phyloP scores from a whole-genome alignment of 2,329 filamentous ascomycete species.

The Lachnellula willkommii region DNA sequence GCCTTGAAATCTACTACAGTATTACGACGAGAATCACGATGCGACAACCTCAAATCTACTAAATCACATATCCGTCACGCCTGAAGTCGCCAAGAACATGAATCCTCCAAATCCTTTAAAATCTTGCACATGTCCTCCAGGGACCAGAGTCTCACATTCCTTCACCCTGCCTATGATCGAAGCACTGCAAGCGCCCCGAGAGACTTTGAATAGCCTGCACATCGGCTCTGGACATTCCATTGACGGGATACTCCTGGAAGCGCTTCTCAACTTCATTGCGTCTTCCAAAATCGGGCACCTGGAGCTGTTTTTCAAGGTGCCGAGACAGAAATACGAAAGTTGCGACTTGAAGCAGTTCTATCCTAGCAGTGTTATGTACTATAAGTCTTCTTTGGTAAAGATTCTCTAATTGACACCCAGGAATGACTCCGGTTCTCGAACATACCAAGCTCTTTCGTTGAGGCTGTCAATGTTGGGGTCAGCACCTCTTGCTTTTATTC shows the following conservation, averaged over 20 bases:
- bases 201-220: neutral
- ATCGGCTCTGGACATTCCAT: neutral
- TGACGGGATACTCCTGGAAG: neutral
- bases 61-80: neutral
- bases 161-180: neutral
- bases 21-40: conserved; percentile 1
- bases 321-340: neutral
- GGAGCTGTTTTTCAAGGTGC: neutral
- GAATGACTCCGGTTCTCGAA: no score
- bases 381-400: no score
- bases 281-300: neutral
- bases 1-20: conserved; percentile 5
- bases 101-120: conserved; percentile 6
- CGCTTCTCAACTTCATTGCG: conserved; percentile 1
- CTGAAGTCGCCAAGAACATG: conserved; percentile 3
- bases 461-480: no score
- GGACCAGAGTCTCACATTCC: neutral
- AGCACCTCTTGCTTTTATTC: no score
- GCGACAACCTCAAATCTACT: neutral
- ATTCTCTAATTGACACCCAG: no score
- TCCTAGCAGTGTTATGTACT: neutral
- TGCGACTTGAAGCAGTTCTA: neutral
- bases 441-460: no score
- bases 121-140: conserved; percentile 7
- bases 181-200: neutral